Evolutionary conservation across 495 filamentous ascomycete genomes (phyloP).

Genomic region (Daldinia bambusicola): DNA sequence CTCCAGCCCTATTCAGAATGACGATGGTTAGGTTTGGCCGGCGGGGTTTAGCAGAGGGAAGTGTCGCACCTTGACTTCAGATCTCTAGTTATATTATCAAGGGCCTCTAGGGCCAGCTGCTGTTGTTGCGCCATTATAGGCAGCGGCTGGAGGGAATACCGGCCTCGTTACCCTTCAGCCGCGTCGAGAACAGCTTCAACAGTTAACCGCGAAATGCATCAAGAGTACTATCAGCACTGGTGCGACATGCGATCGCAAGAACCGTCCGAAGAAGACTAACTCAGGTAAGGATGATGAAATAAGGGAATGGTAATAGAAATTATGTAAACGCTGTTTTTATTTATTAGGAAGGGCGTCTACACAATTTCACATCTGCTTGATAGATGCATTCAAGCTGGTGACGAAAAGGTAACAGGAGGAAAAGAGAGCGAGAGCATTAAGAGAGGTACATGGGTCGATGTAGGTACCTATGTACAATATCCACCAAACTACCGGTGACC

Average conservation of each 20-base stretch:
- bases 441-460: background rate
- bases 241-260: constrained; percentile 42
- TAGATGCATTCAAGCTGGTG: background rate
- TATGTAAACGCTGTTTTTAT: background rate
- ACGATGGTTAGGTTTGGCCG: constrained; percentile 11
- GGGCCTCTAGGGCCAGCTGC: constrained; percentile 49
- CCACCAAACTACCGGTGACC: background rate
- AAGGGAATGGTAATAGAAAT: background rate
- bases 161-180: constrained; percentile 34
- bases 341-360: background rate
- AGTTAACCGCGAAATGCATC: constrained; percentile 38
- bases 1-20: constrained; percentile 37
- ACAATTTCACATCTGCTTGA: background rate
- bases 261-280: background rate
- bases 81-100: constrained; percentile 48
- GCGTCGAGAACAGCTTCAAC: constrained; percentile 45
- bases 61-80: constrained; percentile 49
- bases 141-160: constrained; percentile 12
- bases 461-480: background rate
- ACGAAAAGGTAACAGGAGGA: constrained; percentile 2
- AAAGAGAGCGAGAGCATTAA: background rate
- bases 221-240: constrained; percentile 19
- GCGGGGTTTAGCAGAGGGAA: background rate
- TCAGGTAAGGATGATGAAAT: background rate
- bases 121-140: constrained; percentile 49